Percentiles rank a stretch among this genome's conserved stretches.
Conservation (phyloP, 2,329 filamentous ascomycete genomes). For the Neurospora sp. region DNA sequence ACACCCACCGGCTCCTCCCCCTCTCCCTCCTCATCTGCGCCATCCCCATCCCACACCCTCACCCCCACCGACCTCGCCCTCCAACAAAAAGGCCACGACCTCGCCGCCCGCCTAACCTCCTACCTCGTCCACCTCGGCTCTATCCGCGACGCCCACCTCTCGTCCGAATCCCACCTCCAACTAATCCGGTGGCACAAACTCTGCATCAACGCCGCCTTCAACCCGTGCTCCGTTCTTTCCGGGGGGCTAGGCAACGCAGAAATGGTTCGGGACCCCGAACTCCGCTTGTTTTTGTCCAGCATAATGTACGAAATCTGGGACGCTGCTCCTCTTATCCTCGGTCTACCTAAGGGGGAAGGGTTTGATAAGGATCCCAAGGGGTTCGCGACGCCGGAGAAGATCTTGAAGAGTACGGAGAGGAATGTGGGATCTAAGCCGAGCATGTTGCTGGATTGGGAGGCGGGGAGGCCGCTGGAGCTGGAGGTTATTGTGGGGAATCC, state of each 20-base stretch:
- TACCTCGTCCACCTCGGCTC: slow-evolving; percentile 47
- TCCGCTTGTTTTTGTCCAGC: slow-evolving; percentile 50
- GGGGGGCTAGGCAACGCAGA: slow-evolving; percentile 55
- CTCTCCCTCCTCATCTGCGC: neutral
- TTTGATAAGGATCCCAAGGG: slow-evolving; percentile 22
- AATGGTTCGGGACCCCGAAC: slow-evolving; percentile 55
- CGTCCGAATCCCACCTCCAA: slow-evolving; percentile 57
- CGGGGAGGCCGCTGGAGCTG: slow-evolving; percentile 55
- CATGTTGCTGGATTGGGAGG: slow-evolving; percentile 65
- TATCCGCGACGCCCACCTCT: slow-evolving; percentile 55
- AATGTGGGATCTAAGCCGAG: slow-evolving; percentile 56
- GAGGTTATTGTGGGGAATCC: slow-evolving; percentile 67
- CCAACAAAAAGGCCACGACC: slow-evolving; percentile 26
- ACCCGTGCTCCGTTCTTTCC: slow-evolving; percentile 59
- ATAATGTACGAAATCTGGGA: slow-evolving; percentile 62
- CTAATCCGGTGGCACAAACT: slow-evolving; percentile 68
- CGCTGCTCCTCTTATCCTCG: slow-evolving; percentile 53
- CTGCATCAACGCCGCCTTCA: slow-evolving; percentile 67
- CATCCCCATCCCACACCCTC: neutral
- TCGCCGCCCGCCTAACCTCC: slow-evolving; percentile 40
- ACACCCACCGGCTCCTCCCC: slow-evolving; percentile 1
- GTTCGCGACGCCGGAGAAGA: slow-evolving; percentile 53
- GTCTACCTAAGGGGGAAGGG: slow-evolving; percentile 16
- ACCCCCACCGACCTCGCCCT: slow-evolving; percentile 20
- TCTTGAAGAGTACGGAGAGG: slow-evolving; percentile 51